Conservation (phyloP, 2,329 filamentous ascomycete genomes). For the Pseudogymnoascus sp. region DNA sequence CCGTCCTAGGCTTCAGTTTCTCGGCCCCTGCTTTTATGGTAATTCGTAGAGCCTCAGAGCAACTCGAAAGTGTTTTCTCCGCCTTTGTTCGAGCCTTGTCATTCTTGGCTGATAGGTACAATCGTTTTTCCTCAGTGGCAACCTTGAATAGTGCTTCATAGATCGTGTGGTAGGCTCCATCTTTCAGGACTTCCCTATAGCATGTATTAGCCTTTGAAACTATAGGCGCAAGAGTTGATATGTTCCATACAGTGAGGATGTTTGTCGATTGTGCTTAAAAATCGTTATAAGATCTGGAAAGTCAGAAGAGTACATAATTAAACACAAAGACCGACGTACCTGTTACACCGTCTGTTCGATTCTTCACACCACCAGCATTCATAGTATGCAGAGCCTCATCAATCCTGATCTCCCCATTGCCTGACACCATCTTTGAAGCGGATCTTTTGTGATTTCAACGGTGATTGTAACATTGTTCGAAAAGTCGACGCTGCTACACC, state of each 20-base stretch:
- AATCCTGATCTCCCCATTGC: conserved; percentile 10
- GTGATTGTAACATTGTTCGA: conserved; percentile 2
- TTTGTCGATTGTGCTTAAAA: conserved; percentile 23
- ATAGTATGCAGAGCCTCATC: conserved; percentile 8
- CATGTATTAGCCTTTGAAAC: conserved; percentile 13
- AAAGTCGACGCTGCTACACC: not conserved
- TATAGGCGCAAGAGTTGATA: not conserved
- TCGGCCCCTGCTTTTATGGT: conserved; percentile 62
- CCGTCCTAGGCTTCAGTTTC: conserved; percentile 66
- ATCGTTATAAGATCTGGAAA: conserved; percentile 23
- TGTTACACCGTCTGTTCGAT: conserved; percentile 13
- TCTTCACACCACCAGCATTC: conserved; percentile 10
- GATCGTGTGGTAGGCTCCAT: conserved; percentile 74
- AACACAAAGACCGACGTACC: conserved; percentile 1
- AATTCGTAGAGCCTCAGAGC: conserved; percentile 63
- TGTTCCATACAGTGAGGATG: conserved; percentile 21
- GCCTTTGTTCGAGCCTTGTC: conserved; percentile 44
- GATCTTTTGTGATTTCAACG: not conserved
- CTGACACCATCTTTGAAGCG: conserved; percentile 5
- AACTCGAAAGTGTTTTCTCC: conserved; percentile 55
- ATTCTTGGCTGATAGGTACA: conserved; percentile 49
- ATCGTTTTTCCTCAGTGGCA: conserved; percentile 59
- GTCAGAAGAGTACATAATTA: conserved; percentile 2
- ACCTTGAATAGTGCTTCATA: conserved; percentile 74
- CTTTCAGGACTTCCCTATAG: conserved; percentile 44